phyloP scores from a whole-genome alignment of 345 rosid genomes.

The Rhodomyrtus tomentosa region DNA sequence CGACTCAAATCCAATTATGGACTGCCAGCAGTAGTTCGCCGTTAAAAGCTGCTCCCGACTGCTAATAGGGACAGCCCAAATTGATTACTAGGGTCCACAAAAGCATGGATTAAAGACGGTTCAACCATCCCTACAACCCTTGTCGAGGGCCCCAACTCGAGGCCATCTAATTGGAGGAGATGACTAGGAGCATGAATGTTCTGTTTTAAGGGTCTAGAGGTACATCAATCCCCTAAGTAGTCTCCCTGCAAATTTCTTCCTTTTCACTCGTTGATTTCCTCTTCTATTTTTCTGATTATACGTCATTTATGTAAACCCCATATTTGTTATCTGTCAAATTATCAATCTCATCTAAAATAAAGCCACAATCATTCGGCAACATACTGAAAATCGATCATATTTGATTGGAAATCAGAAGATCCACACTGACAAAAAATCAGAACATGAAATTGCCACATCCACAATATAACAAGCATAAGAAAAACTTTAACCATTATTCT shows the following conservation, averaged over 20 bases:
- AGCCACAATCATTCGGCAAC: neutral
- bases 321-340: neutral
- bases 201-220: neutral
- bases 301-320: neutral
- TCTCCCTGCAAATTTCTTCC: neutral
- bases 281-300: neutral
- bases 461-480: neutral
- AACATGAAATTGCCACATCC: neutral
- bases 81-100: neutral
- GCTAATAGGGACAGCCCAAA: neutral
- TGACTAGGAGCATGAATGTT: neutral
- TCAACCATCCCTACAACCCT: neutral
- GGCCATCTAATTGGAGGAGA: neutral
- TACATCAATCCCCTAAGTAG: neutral
- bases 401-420: neutral
- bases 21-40: neutral
- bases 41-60: neutral
- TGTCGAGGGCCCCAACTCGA: neutral
- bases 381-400: neutral
- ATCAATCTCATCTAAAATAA: neutral
- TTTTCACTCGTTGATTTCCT: neutral
- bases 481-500: neutral
- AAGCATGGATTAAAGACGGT: neutral
- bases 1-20: neutral
- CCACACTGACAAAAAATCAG: neutral